These are phyloP conservation scores for Polyplosphaeria fusca DNA, from an alignment of 495 filamentous ascomycete species.

Conservation along the genomic window DNA sequence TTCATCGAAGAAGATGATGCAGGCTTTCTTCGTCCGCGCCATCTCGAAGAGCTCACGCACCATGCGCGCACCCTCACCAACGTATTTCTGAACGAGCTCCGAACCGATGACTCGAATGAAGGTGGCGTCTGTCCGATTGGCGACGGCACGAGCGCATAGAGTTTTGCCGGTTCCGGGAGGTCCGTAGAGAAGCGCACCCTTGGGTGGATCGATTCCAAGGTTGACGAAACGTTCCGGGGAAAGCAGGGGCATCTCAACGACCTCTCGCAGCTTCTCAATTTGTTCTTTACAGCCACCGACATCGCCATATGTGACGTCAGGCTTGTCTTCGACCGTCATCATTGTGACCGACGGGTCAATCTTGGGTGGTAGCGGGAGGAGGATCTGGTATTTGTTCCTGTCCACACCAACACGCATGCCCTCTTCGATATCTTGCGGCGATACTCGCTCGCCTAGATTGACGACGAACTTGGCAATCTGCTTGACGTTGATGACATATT, in stretches of 20 bases:
- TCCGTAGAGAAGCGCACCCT: constrained; percentile 94
- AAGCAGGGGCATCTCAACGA: constrained; percentile 95
- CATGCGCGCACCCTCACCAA: constrained; percentile 96
- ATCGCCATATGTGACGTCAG: constrained; percentile 97
- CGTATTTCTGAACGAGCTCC: constrained; percentile 97
- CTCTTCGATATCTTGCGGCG: constrained; percentile 97
- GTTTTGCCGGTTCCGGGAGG: constrained; percentile 98
- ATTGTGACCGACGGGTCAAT: constrained; percentile 99
- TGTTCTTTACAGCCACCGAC: constrained; percentile 99
- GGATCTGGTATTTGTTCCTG: constrained; percentile 97
- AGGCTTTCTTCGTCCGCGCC: constrained; percentile 99
- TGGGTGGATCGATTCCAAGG: constrained; percentile 96
- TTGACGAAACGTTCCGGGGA: constrained; percentile 96
- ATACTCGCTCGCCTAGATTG: constrained; percentile 93
- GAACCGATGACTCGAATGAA: constrained; percentile 98
- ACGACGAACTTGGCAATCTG: constrained; percentile 99
- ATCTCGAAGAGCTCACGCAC: constrained; percentile 98
- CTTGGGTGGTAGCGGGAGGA: constrained; percentile 94
- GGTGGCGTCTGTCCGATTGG: constrained; percentile 95
- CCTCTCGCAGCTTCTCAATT: constrained; percentile 97
- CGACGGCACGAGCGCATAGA: constrained; percentile 92
- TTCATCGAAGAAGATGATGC: constrained; percentile 99
- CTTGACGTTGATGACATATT: constrained; percentile 99
- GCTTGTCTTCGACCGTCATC: constrained; percentile 99
- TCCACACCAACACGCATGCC: constrained; percentile 98